These are phyloP conservation scores for Botrytis pseudocinerea DNA, from an alignment of 2,329 filamentous ascomycete genomes.

Conservation along the genomic window DNA sequence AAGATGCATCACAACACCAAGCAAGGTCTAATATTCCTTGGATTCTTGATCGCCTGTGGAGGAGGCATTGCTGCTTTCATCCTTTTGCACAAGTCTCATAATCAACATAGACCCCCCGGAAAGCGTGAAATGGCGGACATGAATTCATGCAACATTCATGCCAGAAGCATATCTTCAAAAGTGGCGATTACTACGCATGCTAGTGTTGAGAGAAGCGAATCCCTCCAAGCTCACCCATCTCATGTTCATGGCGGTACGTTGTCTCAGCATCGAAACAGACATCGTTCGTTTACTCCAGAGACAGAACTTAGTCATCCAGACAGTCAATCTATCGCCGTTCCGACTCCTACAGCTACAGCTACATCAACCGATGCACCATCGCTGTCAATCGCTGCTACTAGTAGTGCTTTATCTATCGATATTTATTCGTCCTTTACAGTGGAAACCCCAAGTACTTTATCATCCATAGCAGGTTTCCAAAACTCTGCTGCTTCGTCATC, in stretches of 20 bases:
- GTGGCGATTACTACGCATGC: not conserved
- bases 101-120: not conserved
- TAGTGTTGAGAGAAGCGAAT: not conserved
- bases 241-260: too few species aligned
- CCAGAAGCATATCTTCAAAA: too few species aligned
- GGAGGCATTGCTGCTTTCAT: not conserved
- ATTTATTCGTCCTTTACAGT: not conserved
- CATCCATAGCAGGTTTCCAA: not conserved
- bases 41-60: not conserved
- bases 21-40: not conserved
- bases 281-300: not conserved
- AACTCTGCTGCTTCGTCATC: not conserved
- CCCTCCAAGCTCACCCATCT: not conserved
- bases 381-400: not conserved
- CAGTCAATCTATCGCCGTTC: not conserved
- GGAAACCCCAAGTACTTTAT: not conserved
- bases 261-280: not conserved
- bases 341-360: not conserved
- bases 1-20: constrained; percentile 3
- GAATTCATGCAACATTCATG: not conserved
- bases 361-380: not conserved
- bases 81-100: not conserved
- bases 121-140: not conserved
- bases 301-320: not conserved
- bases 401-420: not conserved